These are phyloP conservation scores for Talaromyces islandicus DNA, from an alignment of 2,329 filamentous ascomycete genomes.

Conservation along the genomic window DNA sequence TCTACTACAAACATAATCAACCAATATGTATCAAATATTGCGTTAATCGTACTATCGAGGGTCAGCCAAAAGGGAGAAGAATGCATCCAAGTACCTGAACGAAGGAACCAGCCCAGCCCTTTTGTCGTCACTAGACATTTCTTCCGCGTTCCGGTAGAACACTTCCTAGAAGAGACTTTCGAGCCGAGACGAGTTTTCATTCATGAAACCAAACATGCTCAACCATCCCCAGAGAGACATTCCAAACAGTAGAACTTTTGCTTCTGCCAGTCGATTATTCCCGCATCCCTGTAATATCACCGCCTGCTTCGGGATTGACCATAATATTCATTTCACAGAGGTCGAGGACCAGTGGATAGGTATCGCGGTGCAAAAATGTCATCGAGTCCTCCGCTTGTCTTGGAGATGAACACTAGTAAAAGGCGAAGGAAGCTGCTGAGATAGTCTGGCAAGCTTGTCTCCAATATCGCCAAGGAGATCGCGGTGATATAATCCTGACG, in stretches of 20 bases:
- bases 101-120: neutral
- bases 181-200: neutral
- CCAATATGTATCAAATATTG: no score
- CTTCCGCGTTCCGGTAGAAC: neutral
- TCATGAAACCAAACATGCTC: neutral
- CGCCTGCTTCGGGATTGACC: conserved; percentile 5
- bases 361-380: conserved; percentile 5
- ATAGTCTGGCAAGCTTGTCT: conserved; percentile 9
- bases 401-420: conserved; percentile 6
- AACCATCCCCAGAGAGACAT: neutral
- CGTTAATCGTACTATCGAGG: no score
- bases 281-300: neutral
- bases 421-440: conserved; percentile 5
- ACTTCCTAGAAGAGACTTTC: neutral
- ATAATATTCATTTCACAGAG: conserved; percentile 13
- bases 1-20: neutral
- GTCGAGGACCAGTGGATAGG: conserved; percentile 12
- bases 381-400: conserved; percentile 8
- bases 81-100: neutral
- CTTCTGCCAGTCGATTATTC: neutral
- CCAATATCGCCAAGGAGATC: conserved; percentile 12
- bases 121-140: neutral
- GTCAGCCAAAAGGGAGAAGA: neutral
- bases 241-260: neutral
- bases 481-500: neutral